Conservation (phyloP, 2,329 filamentous ascomycete genomes). For the Graphilbum ipis-grandicollis region DNA sequence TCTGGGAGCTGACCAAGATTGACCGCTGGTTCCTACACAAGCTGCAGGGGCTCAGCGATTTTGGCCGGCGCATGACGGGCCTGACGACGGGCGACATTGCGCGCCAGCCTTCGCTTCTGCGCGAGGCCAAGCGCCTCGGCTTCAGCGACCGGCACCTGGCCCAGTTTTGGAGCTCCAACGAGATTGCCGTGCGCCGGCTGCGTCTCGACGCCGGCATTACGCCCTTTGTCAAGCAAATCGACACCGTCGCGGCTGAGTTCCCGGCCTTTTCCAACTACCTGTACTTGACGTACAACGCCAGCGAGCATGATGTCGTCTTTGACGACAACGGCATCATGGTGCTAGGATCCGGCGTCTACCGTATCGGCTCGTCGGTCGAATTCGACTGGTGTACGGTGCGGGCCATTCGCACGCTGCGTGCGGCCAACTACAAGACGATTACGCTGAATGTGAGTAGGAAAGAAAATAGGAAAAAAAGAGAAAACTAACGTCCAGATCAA, state of each 20-base stretch:
- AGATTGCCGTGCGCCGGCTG: conserved; percentile 70
- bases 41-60: conserved; percentile 80
- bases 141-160: conserved; percentile 90
- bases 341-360: conserved; percentile 85
- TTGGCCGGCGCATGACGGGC: conserved; percentile 59
- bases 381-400: conserved; percentile 98
- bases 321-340: conserved; percentile 92
- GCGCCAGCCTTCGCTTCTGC: conserved; percentile 47
- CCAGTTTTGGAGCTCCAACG: conserved; percentile 87
- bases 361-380: conserved; percentile 93
- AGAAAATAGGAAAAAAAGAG: conserved; percentile 3
- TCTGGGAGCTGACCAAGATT: conserved; percentile 96
- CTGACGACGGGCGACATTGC: conserved; percentile 49
- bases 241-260: conserved; percentile 95
- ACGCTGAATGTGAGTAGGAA: conserved; percentile 54
- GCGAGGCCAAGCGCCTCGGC: conserved; percentile 79
- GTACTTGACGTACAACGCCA: conserved; percentile 89
- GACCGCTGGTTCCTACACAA: conserved; percentile 96
- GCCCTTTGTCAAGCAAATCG: conserved; percentile 93
- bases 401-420: conserved; percentile 76
- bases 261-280: conserved; percentile 90
- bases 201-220: conserved; percentile 74
- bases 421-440: conserved; percentile 76
- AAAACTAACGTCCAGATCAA: conserved; percentile 47
- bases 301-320: conserved; percentile 68